phyloP scores from a whole-genome alignment of 2,329 filamentous ascomycete genomes.

The Pseudocercospora musae region DNA sequence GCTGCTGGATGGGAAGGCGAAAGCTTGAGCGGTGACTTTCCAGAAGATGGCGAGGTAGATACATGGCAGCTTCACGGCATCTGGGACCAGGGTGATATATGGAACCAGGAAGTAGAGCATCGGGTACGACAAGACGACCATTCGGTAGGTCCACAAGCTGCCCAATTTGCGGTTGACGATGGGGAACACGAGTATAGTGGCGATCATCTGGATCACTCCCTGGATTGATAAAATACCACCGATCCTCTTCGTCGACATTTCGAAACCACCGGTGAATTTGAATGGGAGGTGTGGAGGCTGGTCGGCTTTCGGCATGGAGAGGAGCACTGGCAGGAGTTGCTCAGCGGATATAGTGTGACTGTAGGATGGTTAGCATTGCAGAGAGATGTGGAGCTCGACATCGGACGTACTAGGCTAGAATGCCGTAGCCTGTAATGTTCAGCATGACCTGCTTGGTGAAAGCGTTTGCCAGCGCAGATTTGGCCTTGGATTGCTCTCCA shows the following conservation, averaged over 20 bases:
- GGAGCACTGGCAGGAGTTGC: constrained; percentile 85
- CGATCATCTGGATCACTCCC: constrained; percentile 83
- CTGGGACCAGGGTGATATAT: constrained; percentile 81
- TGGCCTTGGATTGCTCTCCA: constrained; percentile 17
- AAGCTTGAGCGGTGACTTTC: constrained; percentile 89
- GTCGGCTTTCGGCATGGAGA: constrained; percentile 64
- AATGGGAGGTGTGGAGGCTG: constrained; percentile 66
- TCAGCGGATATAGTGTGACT: constrained; percentile 98
- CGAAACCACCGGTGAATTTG: constrained; percentile 84
- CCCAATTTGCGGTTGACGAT: constrained; percentile 72
- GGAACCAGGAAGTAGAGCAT: constrained; percentile 82
- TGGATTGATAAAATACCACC: constrained; percentile 86
- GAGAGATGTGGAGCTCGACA: neutral
- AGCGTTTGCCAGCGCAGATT: constrained; percentile 51
- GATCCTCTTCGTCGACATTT: constrained; percentile 75
- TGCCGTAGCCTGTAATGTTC: constrained; percentile 85
- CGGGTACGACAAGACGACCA: constrained; percentile 79
- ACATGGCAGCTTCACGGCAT: constrained; percentile 65
- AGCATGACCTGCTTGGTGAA: constrained; percentile 84
- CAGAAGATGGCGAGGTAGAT: constrained; percentile 76
- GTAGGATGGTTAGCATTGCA: constrained; percentile 2
- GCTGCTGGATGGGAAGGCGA: constrained; percentile 85
- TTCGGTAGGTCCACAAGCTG: constrained; percentile 74
- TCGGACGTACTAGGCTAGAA: constrained; percentile 82
- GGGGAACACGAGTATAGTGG: constrained; percentile 81